Evolutionary conservation across 208 protist species (phyloP).

Genomic region (Trypanosoma platydactyli): DNA sequence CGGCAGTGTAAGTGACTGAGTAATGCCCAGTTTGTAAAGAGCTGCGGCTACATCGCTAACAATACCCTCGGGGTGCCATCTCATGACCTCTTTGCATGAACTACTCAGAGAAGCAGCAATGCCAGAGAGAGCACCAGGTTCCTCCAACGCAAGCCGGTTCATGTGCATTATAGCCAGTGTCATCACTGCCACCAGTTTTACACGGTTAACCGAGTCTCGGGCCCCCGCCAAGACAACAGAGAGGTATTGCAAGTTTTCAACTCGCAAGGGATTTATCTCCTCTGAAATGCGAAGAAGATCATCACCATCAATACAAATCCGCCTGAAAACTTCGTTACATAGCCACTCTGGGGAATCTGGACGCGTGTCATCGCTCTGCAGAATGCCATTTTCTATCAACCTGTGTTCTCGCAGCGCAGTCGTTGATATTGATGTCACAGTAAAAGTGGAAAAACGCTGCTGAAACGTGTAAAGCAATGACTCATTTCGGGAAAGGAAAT

Average conservation of each 20-base stretch:
- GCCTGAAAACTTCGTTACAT: conserved; percentile 55
- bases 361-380: conserved; percentile 13
- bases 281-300: conserved; percentile 60
- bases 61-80: conserved; percentile 53
- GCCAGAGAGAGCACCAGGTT: conserved; percentile 49
- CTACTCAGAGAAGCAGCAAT: conserved; percentile 58
- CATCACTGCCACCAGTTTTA: conserved; percentile 64
- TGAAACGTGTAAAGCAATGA: conserved; percentile 74
- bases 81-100: conserved; percentile 54
- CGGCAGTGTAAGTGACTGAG: conserved; percentile 50
- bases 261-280: conserved; percentile 48
- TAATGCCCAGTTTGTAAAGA: conserved; percentile 46
- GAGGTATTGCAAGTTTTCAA: conserved; percentile 45
- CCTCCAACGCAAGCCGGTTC: conserved; percentile 42
- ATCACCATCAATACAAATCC: conserved; percentile 62
- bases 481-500: conserved; percentile 75
- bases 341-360: conserved; percentile 57
- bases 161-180: conserved; percentile 67
- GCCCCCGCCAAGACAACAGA: conserved; percentile 37
- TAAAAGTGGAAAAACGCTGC: conserved; percentile 75
- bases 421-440: conserved; percentile 24
- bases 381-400: conserved; percentile 39
- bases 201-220: conserved; percentile 27
- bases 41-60: conserved; percentile 44
- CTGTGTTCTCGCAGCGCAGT: conserved; percentile 35